Evolutionary conservation across 441 rosid genomes (phyloP), one percentile per base, ranked within the genome.

Genomic region (Adansonia gregorii): DNA sequence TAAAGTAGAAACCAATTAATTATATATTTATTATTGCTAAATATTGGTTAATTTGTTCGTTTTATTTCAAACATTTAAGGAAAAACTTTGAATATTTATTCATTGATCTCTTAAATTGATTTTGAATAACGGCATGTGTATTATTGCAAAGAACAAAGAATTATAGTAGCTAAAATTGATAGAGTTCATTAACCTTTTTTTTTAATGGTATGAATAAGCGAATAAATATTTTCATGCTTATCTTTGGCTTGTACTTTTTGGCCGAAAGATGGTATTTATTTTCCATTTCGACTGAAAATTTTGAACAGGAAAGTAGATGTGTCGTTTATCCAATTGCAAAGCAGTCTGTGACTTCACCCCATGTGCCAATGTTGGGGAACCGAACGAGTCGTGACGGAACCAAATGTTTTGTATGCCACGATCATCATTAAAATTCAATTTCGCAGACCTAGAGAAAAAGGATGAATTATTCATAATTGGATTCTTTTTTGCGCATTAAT

Each of bases 301-400:
- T 17, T 22, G 20, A 19, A 2, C 3, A 35, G 24, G 14, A 51
- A 14, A 51, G 56, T 0, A 51, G 17, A 14, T 14, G 2, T 3
- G 17, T 51, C 5, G 2, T 15, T 15, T 20, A 24, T 22, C 74
- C 27, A 43, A 41, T 67, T 67, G 54, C 41, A 17, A 35, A 35
- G 41, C 41, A 35, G 41, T 35, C 41, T 35, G 41, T 35, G 41
- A 35, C 4, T 35, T 35, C 41, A 35, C 41, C 41, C 41, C 41
- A 45, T 4, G 27, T 10, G 22, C 4, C 9, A n/a, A 1, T n/a
- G 60, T 6, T 17, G 43, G 67, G 43, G 46, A 63, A 41, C 46
- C 74, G 11, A 76, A 24, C 2, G 58, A 79, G 68, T 27, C 43
- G 14, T 31, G 35, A 67, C 61, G 77, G 77, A 56, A 64, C 3